These are phyloP conservation scores for Candida sanyaensis DNA, from an alignment of 1,139 yeast species.

Conservation along the genomic window DNA sequence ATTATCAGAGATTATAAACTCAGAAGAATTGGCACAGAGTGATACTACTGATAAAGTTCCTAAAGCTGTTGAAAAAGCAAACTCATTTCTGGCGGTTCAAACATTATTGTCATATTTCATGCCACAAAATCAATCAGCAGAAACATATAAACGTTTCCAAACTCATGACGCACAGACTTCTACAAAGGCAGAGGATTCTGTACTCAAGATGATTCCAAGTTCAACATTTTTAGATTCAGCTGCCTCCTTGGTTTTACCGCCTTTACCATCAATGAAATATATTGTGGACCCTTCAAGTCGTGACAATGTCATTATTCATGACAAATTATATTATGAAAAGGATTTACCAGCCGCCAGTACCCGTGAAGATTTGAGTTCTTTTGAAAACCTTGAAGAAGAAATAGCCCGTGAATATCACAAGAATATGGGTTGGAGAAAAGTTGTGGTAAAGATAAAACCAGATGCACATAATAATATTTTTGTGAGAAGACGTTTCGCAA, in stretches of 20 bases:
- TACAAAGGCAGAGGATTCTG: conserved; percentile 2
- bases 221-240: conserved; percentile 85
- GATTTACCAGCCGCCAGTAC: conserved; percentile 27
- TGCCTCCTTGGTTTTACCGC: conserved; percentile 78
- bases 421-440: conserved; percentile 89
- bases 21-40: conserved; percentile 9
- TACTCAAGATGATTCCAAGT: conserved; percentile 49
- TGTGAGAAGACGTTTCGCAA: conserved; percentile 86
- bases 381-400: conserved; percentile 61
- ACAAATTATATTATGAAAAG: conserved; percentile 37
- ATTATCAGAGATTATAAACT: conserved; percentile 43
- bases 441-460: conserved; percentile 78
- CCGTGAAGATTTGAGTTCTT: conserved; percentile 15
- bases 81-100: conserved; percentile 37
- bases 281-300: conserved; percentile 60
- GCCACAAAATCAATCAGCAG: conserved; percentile 38
- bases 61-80: conserved; percentile 9
- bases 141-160: conserved; percentile 32
- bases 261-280: conserved; percentile 72
- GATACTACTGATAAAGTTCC: conserved; percentile 11
- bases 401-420: conserved; percentile 90
- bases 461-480: conserved; percentile 96
- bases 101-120: conserved; percentile 45
- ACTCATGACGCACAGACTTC: conserved; percentile 17
- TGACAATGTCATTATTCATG: conserved; percentile 40